Percentiles rank a stretch among this genome's conserved stretches.
These are phyloP conservation scores for Zanthoxylum bungeanum DNA, from an alignment of 345 rosid genomes.

Conservation along the genomic window DNA sequence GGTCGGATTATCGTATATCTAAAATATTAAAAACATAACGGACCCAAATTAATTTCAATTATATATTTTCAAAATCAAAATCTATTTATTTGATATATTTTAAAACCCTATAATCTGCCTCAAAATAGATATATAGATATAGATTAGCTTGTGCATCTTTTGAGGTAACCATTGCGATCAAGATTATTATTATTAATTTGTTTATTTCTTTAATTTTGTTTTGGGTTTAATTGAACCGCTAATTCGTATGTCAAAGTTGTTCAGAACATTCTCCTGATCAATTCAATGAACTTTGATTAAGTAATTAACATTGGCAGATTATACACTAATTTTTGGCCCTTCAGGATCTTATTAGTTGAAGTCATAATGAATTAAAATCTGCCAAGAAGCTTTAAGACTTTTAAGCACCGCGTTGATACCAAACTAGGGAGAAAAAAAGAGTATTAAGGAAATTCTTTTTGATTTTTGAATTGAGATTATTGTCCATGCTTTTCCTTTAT, in stretches of 20 bases:
- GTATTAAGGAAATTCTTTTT: too few species aligned
- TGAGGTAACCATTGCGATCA: neutral
- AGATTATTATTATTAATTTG: neutral
- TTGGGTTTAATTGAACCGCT: neutral
- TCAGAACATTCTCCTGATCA: slow-evolving; percentile 6
- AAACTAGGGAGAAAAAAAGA: neutral
- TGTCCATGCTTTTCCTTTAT: neutral
- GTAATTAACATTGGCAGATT: neutral
- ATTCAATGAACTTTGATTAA: neutral
- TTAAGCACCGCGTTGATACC: neutral
- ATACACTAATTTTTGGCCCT: too few species aligned
- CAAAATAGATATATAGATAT: slow-evolving; percentile 1
- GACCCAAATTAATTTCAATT: slow-evolving; percentile 24
- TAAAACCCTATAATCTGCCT: slow-evolving; percentile 16
- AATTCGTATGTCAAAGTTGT: neutral
- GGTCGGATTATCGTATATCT: too few species aligned
- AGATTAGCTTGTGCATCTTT: neutral
- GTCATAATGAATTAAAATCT: neutral
- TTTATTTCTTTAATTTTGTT: neutral
- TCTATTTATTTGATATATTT: too few species aligned
- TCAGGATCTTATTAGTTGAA: too few species aligned
- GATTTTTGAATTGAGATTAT: neutral
- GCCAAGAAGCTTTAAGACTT: neutral
- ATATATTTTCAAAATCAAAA: too few species aligned
- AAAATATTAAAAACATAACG: neutral